These are phyloP conservation scores for Kurtzmaniella quercitrusa DNA, from an alignment of 1,139 yeast genomes.

Conservation along the genomic window DNA sequence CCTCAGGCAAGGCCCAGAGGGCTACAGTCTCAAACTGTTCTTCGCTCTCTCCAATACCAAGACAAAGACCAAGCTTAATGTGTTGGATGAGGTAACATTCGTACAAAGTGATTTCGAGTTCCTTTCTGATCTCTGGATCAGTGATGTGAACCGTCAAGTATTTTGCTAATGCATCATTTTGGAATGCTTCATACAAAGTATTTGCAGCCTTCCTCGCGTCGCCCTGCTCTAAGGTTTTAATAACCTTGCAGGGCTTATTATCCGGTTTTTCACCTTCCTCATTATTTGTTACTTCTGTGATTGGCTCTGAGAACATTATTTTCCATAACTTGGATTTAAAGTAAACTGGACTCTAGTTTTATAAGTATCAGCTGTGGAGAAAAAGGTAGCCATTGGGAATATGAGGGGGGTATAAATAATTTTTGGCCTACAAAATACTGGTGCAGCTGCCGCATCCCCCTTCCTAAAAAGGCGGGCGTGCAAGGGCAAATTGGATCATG, in stretches of 20 bases:
- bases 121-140: slow-evolving; percentile 28
- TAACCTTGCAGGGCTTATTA: slow-evolving; percentile 8
- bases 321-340: slow-evolving; percentile 7
- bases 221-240: slow-evolving; percentile 27
- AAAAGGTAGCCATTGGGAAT: neutral
- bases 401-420: slow-evolving; percentile 4
- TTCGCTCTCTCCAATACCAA: slow-evolving; percentile 42
- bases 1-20: slow-evolving; percentile 57
- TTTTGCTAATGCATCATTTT: slow-evolving; percentile 48
- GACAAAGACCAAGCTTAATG: slow-evolving; percentile 50
- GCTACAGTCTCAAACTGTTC: slow-evolving; percentile 59
- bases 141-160: slow-evolving; percentile 41
- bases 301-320: slow-evolving; percentile 7
- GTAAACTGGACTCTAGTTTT: slow-evolving; percentile 2
- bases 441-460: neutral
- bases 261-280: slow-evolving; percentile 9
- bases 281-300: slow-evolving; percentile 5
- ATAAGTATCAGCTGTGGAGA: slow-evolving; percentile 1
- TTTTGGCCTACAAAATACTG: neutral
- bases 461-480: slow-evolving; percentile 2
- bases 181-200: slow-evolving; percentile 50
- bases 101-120: slow-evolving; percentile 46
- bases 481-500: neutral
- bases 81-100: slow-evolving; percentile 58
- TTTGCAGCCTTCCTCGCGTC: slow-evolving; percentile 54